Evolutionary conservation across 768 basidiomycete species (phyloP), one percentile per base, ranked within the genome.

Genomic region (Russula foetens): DNA sequence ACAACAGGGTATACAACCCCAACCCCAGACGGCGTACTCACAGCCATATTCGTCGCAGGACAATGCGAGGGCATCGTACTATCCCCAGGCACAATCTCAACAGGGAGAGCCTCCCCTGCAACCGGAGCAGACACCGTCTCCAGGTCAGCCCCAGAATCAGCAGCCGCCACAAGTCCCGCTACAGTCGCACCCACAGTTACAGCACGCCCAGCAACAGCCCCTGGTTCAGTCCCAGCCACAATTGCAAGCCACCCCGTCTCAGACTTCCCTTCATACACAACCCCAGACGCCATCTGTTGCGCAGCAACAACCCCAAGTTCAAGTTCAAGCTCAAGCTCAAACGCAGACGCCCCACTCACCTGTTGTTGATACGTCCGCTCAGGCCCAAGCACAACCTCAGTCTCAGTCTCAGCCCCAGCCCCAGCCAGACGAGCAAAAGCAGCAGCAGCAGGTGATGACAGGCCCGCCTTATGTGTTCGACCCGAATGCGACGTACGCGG

Each of bases 401-500:
- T 55, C 66, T 23, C 65, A n/a, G n/a, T n/a, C n/a, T n/a, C 65
- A 62, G 46, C 28, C 26, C 4, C 67, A 64, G 39, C 56, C 66
- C n/a, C 65, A 68, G 19, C 31, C 54, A 2, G 70, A 69, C 55
- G 77, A 79, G 21, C 81, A 83, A 17, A 79, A 69, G 35, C 58
- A 68, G 8, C 63, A 68, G 7, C 65, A 63, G 38, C 64, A 43
- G 17, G 24, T 59, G 31, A 29, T 59, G 31, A 58, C 66, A 15
- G 79, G 77, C 21, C 80, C 80, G 9, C 81, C 81, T 15, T 82
- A 75, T 57, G 71, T 74, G 9, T 92, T 80, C 67, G 82, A 90
- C 64, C 86, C 88, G 4, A 78, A 75, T 29, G 74, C 76, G 51
- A 83, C 82, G 23, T 93, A 93, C 66, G 72, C 82, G 17, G 90